Evolutionary conservation across 805 yeast species (phyloP).

Genomic region (Starmerella stigmatis): DNA sequence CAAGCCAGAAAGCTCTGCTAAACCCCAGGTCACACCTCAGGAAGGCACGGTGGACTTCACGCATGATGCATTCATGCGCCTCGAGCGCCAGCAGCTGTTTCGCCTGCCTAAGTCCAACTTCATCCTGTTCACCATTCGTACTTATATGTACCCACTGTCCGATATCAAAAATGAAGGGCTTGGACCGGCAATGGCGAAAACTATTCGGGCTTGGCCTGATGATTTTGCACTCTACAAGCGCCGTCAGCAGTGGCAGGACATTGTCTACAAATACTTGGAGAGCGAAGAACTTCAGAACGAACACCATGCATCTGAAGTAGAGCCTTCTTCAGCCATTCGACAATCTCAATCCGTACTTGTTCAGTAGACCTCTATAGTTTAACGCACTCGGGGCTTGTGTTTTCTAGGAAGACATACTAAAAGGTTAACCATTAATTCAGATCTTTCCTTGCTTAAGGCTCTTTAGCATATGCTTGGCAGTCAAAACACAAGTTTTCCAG

Average conservation of each 20-base stretch:
- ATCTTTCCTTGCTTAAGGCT: constrained; percentile 64
- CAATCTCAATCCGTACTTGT: too few relatives aligned
- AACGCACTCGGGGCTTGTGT: too few relatives aligned
- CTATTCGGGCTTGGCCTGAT: constrained; percentile 53
- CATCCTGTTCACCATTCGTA: constrained; percentile 44
- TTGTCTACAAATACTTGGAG: constrained; percentile 8
- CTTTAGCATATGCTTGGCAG: constrained; percentile 67
- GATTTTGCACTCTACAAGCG: constrained; percentile 52
- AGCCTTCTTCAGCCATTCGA: too few relatives aligned
- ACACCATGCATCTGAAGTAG: not conserved
- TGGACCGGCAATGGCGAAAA: constrained; percentile 46
- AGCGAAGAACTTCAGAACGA: not conserved
- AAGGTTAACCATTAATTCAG: constrained; percentile 26
- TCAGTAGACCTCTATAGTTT: too few relatives aligned
- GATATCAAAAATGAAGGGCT: constrained; percentile 39
- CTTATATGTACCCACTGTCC: constrained; percentile 46
- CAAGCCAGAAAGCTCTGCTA: constrained; percentile 37
- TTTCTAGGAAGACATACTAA: not conserved
- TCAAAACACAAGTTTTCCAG: constrained; percentile 55
- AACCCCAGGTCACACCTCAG: constrained; percentile 30
- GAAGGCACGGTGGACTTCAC: constrained; percentile 30
- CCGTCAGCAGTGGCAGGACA: constrained; percentile 51
- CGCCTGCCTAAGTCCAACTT: constrained; percentile 42
- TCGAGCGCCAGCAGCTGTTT: constrained; percentile 50
- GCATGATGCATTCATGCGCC: constrained; percentile 42